Evolutionary conservation across 345 rosid genomes (phyloP).

Genomic region (Hevea brasiliensis): DNA sequence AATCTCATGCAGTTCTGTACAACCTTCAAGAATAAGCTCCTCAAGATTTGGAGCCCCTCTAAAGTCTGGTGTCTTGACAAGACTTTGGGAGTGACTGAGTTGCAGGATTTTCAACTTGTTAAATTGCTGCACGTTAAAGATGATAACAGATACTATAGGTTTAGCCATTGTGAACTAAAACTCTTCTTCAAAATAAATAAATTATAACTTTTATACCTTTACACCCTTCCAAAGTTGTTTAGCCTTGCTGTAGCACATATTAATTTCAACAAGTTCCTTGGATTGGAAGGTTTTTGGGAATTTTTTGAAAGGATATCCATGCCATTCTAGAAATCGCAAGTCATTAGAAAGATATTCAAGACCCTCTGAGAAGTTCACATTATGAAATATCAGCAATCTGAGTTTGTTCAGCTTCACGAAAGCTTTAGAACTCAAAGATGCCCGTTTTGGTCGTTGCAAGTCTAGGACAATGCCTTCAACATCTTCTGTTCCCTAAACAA

Average conservation of each 20-base stretch:
- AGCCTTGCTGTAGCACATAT: constrained; percentile 1
- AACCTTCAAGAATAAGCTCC: constrained; percentile 11
- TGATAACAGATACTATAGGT: not conserved
- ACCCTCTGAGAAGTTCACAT: not conserved
- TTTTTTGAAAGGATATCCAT: constrained; percentile 15
- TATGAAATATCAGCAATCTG: constrained; percentile 30
- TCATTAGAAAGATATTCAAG: constrained; percentile 6
- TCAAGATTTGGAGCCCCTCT: not conserved
- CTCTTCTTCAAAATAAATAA: too few species aligned
- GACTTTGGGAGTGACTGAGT: not conserved
- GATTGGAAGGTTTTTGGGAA: constrained; percentile 20
- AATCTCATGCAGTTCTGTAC: not conserved
- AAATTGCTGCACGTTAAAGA: not conserved
- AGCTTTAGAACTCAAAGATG: constrained; percentile 22
- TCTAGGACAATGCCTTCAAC: constrained; percentile 31
- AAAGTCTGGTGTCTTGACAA: not conserved
- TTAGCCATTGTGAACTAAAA: too few species aligned
- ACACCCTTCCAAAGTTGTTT: constrained; percentile 11
- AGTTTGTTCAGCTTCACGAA: constrained; percentile 33
- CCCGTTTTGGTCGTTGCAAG: constrained; percentile 14
- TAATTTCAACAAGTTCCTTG: constrained; percentile 13
- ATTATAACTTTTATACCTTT: not conserved
- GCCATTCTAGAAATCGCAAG: constrained; percentile 17
- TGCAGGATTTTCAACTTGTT: not conserved
- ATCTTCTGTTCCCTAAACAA: constrained; percentile 33